Base-by-base conservation (phyloP, 306 rosid species). In the Pyrus communis region DNA sequence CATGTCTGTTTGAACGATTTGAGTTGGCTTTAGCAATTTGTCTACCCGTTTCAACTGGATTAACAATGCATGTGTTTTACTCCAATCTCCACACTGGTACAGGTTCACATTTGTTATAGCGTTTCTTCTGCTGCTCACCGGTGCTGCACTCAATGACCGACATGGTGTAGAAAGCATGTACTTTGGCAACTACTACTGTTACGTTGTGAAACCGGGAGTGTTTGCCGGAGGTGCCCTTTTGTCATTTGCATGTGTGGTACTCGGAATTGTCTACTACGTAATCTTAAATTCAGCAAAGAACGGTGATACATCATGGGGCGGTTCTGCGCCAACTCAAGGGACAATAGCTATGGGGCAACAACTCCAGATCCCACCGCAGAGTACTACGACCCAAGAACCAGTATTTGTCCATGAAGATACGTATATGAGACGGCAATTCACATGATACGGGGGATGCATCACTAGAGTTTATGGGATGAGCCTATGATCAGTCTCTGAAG, bases 331-430 rank as follows among this genome's bases (percentile, higher is more conserved):
- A 54, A 86, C 80, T 82, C 93, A 83, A 68, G 87, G 86, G n/a
- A 79, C 78, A 69, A 89, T 94, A 77, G 97, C 97, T 69, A 86
- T 95, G 97, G 98, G 90, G 67, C 96, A 90, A 31, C 96, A 90
- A 31, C 95, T 96, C 23, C 97, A 90, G 74, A 64, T 94, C 49
- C 96, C 93, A 63, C 78, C 86, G 27, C 93, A 79, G 71, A 74
- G 43, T 33, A 73, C 45, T n/a, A 73, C 57, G 13, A 67, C 77
- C 70, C 86, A 86, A n/a, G 88, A 87, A 2, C 98, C 98, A 0
- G 95, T 92, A 4, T 94, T 92, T 66, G 95, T 95, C 46, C 98
- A 89, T 4, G 96, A 95, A 83, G 98, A 95, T 84, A 95, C 98
- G 0, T 95, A 92, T 31, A 79, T 83, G 51, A 86, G 97, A 77